phyloP scores from a whole-genome alignment of 257 asterid species.

The Misopates orontium region DNA sequence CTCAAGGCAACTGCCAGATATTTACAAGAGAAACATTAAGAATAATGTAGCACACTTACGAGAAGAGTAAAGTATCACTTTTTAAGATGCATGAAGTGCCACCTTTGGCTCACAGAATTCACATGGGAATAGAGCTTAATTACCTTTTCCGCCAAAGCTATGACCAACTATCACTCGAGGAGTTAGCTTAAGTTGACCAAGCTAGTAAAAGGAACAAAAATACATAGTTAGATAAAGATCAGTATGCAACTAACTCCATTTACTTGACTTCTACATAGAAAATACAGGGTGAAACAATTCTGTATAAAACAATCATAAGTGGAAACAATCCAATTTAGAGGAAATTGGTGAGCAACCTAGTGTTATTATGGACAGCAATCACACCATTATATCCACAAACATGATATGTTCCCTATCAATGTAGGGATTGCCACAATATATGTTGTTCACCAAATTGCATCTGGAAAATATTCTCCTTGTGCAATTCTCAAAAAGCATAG shows the following conservation, averaged over 20 bases:
- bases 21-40: slow-evolving; percentile 26
- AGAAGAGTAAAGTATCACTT: slow-evolving; percentile 8
- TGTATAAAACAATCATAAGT: neutral
- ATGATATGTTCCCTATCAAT: neutral
- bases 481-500: neutral
- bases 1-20: slow-evolving; percentile 81
- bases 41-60: neutral
- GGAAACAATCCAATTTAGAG: slow-evolving; percentile 10
- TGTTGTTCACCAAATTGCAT: neutral
- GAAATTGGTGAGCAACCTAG: slow-evolving; percentile 5
- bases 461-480: neutral
- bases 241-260: slow-evolving; percentile 14
- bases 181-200: slow-evolving; percentile 80
- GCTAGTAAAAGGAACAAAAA: slow-evolving; percentile 46
- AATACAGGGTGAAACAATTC: slow-evolving; percentile 10
- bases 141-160: slow-evolving; percentile 99
- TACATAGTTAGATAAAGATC: slow-evolving; percentile 21
- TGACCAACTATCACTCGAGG: slow-evolving; percentile 97
- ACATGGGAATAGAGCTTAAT: slow-evolving; percentile 17
- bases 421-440: neutral
- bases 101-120: neutral
- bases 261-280: slow-evolving; percentile 20
- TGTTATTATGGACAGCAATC: neutral
- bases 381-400: neutral
- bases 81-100: slow-evolving; percentile 1